Evolutionary conservation across 805 yeast species (phyloP).

Genomic region (Zygoascus ofunaensis): DNA sequence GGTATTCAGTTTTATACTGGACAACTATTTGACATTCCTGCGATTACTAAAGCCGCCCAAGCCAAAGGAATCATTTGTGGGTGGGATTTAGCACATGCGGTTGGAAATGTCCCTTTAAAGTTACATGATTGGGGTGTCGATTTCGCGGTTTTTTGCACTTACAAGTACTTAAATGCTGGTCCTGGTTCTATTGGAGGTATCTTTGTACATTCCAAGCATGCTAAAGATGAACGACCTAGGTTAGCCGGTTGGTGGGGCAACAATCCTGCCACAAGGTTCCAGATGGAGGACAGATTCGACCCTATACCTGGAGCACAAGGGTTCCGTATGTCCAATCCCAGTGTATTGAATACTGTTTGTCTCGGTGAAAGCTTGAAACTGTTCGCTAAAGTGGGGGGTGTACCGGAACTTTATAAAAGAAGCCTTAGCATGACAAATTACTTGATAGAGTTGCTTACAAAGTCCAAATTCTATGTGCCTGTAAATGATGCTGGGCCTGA

Average conservation of each 20-base stretch:
- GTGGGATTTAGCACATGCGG: constrained; percentile 96
- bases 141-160: constrained; percentile 92
- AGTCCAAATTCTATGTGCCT: constrained; percentile 39
- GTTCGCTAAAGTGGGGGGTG: constrained; percentile 54
- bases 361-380: constrained; percentile 57
- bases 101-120: constrained; percentile 68
- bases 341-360: constrained; percentile 76
- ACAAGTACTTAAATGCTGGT: constrained; percentile 84
- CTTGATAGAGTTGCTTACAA: constrained; percentile 40
- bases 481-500: constrained; percentile 17
- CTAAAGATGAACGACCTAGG: constrained; percentile 42
- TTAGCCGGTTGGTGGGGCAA: constrained; percentile 99
- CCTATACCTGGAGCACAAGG: constrained; percentile 85
- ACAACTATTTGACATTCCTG: constrained; percentile 65
- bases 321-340: constrained; percentile 83
- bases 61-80: constrained; percentile 47
- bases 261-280: constrained; percentile 55
- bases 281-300: constrained; percentile 68
- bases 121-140: constrained; percentile 88
- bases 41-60: constrained; percentile 61
- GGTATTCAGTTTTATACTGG: constrained; percentile 93
- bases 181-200: constrained; percentile 92
- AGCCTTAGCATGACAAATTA: constrained; percentile 50
- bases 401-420: constrained; percentile 45
- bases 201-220: constrained; percentile 52